Base-by-base conservation (phyloP, 2,329 filamentous ascomycete species). In the Teratosphaeria nubilosa region DNA sequence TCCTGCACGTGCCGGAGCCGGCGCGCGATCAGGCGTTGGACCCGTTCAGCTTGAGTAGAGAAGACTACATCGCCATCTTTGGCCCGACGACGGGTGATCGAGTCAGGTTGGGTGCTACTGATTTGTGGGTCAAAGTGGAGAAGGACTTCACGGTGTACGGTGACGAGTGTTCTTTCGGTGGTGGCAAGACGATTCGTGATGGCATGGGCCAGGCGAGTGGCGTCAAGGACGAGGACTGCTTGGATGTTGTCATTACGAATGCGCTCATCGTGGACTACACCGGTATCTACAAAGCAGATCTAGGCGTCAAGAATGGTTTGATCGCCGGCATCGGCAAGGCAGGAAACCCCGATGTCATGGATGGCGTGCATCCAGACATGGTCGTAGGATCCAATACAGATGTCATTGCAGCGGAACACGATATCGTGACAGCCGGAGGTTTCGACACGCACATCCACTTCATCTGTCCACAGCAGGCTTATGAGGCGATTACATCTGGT, bases 331-430 rank as follows among this genome's bases (percentile, higher is more conserved):
- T 97, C 65, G 92, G 92, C 60, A 96, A 97, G 75, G 90, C 92
- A 16, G 92, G 92, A 22, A 97, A 96, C 68, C 92, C 92, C n/a
- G 92, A 97, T 74, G 84, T 95, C 53, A 96, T 96, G 92, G 87
- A 94, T 32, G 89, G 89, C 4, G 90, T 97, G 6, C 79, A 86
- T 59, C 78, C 84, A 0, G 80, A 85, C 58, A 84, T 97, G 85
- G 77, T 96, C 1, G 84, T 96, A 10, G 92, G 92, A 11, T 87
- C 86, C 62, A 90, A 88, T 64, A 97, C 92, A 0, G 92, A 97
- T 77, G 90, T 96, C 24, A 85, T 97, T 70, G 90, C 92, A 20
- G 91, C 85, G 14, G 92, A 97, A 75, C 85, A 88, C 66, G 89
- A 89, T 76, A 96, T 97, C 62, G 76, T 97, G 56, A 97, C 92